These are phyloP conservation scores for Sclerotinia spermophila DNA, from an alignment of 2,329 filamentous ascomycete species.

Conservation along the genomic window DNA sequence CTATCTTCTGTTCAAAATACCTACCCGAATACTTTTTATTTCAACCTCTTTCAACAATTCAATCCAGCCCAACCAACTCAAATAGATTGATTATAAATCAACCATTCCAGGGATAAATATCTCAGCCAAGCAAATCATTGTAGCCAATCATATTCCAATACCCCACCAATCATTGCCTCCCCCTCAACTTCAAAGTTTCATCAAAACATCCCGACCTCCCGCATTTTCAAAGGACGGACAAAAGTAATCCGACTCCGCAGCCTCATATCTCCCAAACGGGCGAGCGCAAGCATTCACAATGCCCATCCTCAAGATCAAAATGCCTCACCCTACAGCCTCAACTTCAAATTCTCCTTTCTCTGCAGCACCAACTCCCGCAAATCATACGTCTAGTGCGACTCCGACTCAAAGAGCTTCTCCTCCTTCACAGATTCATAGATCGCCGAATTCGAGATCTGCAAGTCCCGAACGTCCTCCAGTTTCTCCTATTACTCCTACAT, in stretches of 20 bases:
- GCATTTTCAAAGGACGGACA: conserved; percentile 6
- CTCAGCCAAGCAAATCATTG: neutral
- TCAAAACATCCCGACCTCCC: conserved; percentile 1
- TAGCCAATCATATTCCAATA: neutral
- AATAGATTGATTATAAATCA: neutral
- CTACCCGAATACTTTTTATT: neutral
- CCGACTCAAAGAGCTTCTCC: neutral
- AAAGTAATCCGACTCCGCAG: conserved; percentile 11
- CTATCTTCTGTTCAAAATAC: neutral
- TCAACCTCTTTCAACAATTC: neutral
- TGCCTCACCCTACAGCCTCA: conserved; percentile 8
- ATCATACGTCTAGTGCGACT: neutral
- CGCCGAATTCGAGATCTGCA: conserved; percentile 22
- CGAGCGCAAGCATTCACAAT: conserved; percentile 12
- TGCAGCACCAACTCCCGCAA: neutral
- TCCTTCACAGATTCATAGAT: neutral
- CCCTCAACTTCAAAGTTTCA: neutral
- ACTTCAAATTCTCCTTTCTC: conserved; percentile 6
- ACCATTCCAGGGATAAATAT: neutral
- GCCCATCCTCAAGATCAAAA: conserved; percentile 18
- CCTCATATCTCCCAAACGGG: neutral
- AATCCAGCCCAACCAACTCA: neutral
- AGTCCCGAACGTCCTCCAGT: conserved; percentile 34
- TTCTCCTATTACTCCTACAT: conserved; percentile 36
- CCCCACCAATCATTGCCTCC: neutral